A percentile compares a stretch with the other conserved stretches of the same genome.
Evolutionary conservation across 2,329 filamentous ascomycete species (phyloP).

Genomic region (Graphiopsis chlorocephala): DNA sequence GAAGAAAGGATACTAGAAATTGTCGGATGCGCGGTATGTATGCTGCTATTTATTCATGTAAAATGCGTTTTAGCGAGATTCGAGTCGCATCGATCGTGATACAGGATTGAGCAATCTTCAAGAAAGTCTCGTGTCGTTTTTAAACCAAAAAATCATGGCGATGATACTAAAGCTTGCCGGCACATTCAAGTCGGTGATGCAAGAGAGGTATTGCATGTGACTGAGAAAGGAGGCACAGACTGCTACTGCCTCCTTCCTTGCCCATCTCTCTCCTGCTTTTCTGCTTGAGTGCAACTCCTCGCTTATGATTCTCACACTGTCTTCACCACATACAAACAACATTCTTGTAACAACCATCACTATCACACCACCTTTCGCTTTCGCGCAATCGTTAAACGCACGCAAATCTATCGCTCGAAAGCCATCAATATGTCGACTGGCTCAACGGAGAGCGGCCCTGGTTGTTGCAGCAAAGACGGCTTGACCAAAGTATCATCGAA

Average conservation of each 20-base stretch:
- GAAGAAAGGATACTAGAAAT: slow-evolving; percentile 17
- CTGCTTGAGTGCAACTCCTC: background rate
- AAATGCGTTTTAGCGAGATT: background rate
- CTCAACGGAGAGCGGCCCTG: background rate
- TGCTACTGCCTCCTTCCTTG: background rate
- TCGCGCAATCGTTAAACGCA: background rate
- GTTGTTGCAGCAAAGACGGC: background rate
- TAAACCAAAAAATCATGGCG: background rate
- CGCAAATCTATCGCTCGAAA: background rate
- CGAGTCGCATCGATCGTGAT: background rate
- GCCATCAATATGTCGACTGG: background rate
- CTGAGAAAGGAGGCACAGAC: background rate
- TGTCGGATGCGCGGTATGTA: slow-evolving; percentile 2
- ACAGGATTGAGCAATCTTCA: background rate
- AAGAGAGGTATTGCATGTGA: background rate
- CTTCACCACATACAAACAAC: background rate
- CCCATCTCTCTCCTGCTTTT: background rate
- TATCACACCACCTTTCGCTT: background rate
- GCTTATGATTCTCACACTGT: background rate
- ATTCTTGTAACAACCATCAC: background rate
- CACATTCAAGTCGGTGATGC: background rate
- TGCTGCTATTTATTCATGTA: slow-evolving; percentile 4
- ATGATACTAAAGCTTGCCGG: background rate
- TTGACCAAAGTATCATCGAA: background rate
- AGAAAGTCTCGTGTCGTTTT: background rate